Conservation (phyloP, 768 basidiomycete species). For the Lactarius indigo region DNA sequence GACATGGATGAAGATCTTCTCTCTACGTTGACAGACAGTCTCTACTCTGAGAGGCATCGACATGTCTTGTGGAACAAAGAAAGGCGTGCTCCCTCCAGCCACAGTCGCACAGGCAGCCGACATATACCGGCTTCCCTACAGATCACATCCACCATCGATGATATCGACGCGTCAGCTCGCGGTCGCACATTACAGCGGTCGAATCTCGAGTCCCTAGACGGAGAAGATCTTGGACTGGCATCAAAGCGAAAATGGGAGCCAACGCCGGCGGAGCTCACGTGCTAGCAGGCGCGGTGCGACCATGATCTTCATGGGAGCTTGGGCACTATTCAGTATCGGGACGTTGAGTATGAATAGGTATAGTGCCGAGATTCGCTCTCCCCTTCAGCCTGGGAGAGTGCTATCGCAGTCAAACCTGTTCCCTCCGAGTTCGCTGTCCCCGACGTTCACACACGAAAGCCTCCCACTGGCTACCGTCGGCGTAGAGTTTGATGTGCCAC, state of each 20-base stretch:
- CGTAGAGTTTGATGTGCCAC: slow-evolving; percentile 16
- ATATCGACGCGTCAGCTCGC: slow-evolving; percentile 29
- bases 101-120: slow-evolving; percentile 36
- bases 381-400: slow-evolving; percentile 47
- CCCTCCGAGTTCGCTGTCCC: neutral
- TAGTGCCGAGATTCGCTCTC: slow-evolving; percentile 30
- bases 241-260: slow-evolving; percentile 14
- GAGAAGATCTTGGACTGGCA: slow-evolving; percentile 13
- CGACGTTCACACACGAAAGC: slow-evolving; percentile 2
- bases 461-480: slow-evolving; percentile 2
- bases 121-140: slow-evolving; percentile 34
- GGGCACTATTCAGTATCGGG: slow-evolving; percentile 69
- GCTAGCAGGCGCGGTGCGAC: slow-evolving; percentile 67
- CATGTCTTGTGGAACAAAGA: slow-evolving; percentile 70
- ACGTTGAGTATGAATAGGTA: slow-evolving; percentile 38
- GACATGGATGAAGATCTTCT: slow-evolving; percentile 49
- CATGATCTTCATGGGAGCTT: slow-evolving; percentile 78
- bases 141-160: slow-evolving; percentile 19
- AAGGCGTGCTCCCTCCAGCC: slow-evolving; percentile 32
- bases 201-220: slow-evolving; percentile 27
- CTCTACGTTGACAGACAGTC: slow-evolving; percentile 64
- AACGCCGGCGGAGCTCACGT: slow-evolving; percentile 43
- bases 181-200: slow-evolving; percentile 47
- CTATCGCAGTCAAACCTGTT: slow-evolving; percentile 30
- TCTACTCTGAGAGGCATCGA: slow-evolving; percentile 69